A percentile compares a stretch with the other conserved stretches of the same genome.
Evolutionary conservation across 2,329 filamentous ascomycete genomes (phyloP).

Genomic region (Zopfia rhizophila): DNA sequence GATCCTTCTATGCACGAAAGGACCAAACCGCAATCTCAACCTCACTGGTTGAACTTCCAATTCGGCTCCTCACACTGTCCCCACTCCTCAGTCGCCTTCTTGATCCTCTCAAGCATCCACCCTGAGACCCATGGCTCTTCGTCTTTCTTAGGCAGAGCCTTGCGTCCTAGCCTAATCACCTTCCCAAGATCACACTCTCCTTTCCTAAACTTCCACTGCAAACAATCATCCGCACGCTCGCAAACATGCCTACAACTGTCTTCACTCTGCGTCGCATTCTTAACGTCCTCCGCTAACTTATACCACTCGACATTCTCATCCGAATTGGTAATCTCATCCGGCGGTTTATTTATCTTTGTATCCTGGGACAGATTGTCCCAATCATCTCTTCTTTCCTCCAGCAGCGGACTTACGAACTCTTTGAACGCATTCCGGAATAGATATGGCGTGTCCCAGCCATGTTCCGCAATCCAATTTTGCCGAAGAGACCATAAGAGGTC

Average conservation of each 20-base stretch:
- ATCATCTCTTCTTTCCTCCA: constrained; percentile 35
- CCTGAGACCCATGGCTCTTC: constrained; percentile 45
- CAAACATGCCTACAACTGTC: constrained; percentile 42
- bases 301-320: constrained; percentile 1
- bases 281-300: constrained; percentile 24
- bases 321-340: constrained; percentile 1
- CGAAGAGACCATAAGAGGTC: constrained; percentile 44
- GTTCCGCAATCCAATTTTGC: constrained; percentile 41
- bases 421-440: constrained; percentile 46
- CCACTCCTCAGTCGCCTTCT: constrained; percentile 31
- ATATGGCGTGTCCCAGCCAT: constrained; percentile 47
- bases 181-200: constrained; percentile 48
- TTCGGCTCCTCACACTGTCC: constrained; percentile 35
- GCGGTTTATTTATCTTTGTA: constrained; percentile 22
- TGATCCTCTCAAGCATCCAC: constrained; percentile 48
- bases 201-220: constrained; percentile 48
- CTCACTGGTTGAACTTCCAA: constrained; percentile 43
- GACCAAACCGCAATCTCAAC: neutral
- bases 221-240: constrained; percentile 39
- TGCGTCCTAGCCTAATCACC: constrained; percentile 38
- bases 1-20: too few relatives aligned
- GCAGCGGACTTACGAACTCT: constrained; percentile 40
- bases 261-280: constrained; percentile 36
- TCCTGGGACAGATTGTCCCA: constrained; percentile 52
- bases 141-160: constrained; percentile 21